These are phyloP conservation scores for Termitomyces sp. DNA, from an alignment of 768 basidiomycete genomes.

Conservation along the genomic window DNA sequence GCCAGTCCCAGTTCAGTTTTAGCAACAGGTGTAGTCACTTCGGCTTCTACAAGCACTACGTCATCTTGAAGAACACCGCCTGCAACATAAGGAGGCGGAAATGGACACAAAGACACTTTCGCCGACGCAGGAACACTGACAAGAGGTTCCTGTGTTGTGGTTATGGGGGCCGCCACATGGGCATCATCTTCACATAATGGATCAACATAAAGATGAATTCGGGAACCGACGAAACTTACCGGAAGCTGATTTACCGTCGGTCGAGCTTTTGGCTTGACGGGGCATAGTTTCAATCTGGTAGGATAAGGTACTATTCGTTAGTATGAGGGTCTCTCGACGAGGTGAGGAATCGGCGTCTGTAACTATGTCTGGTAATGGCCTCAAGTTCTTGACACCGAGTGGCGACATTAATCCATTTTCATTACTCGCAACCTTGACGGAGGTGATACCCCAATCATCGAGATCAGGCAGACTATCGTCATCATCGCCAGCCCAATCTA, in stretches of 20 bases:
- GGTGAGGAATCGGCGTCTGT: slow-evolving; percentile 14
- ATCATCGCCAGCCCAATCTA: slow-evolving; percentile 88
- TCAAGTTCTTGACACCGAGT: slow-evolving; percentile 58
- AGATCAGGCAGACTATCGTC: slow-evolving; percentile 79
- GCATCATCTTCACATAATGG: slow-evolving; percentile 1
- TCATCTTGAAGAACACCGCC: neutral
- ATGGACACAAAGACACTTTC: slow-evolving; percentile 12
- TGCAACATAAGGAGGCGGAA: slow-evolving; percentile 14
- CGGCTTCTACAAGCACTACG: neutral
- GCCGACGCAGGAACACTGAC: slow-evolving; percentile 7
- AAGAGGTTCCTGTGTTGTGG: slow-evolving; percentile 9
- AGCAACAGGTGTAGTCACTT: neutral
- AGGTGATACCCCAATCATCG: slow-evolving; percentile 77
- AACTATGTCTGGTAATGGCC: slow-evolving; percentile 47
- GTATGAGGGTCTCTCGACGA: neutral
- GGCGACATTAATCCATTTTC: slow-evolving; percentile 52
- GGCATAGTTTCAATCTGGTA: neutral
- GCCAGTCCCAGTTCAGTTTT: slow-evolving; percentile 12
- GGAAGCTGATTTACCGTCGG: neutral
- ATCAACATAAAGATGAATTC: neutral
- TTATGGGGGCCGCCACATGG: slow-evolving; percentile 2
- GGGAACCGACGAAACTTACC: slow-evolving; percentile 9
- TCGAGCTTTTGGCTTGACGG: neutral
- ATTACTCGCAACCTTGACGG: slow-evolving; percentile 24
- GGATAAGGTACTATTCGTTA: neutral